A percentile compares a stretch with the other conserved stretches of the same genome.
Evolutionary conservation across 306 rosid species (phyloP).

Genomic region (Begonia peltatifolia): DNA sequence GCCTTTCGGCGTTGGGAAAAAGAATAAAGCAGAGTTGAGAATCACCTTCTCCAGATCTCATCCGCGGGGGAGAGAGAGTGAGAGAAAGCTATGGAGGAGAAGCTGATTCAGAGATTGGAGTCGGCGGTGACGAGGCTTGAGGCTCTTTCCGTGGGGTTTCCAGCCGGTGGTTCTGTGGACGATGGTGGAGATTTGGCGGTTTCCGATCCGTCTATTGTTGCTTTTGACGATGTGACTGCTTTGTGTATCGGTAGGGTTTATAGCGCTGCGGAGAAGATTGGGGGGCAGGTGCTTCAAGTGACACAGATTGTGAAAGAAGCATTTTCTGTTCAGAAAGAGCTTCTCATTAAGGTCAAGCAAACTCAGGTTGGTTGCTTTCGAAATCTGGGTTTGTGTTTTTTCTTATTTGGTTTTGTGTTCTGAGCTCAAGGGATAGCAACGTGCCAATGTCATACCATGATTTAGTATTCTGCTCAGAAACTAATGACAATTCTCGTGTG

Average conservation of each 20-base stretch:
- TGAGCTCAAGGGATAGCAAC: neutral
- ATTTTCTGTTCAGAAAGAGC: conserved; percentile 54
- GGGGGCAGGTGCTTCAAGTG: conserved; percentile 56
- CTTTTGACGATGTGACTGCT: conserved; percentile 46
- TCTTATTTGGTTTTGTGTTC: neutral
- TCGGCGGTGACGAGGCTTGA: conserved; percentile 76
- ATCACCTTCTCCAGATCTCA: conserved; percentile 22
- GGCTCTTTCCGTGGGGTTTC: conserved; percentile 33
- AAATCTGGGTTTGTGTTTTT: neutral
- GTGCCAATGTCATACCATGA: too few species aligned
- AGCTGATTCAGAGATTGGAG: conserved; percentile 62
- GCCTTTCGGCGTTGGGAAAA: conserved; percentile 19
- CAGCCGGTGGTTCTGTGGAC: conserved; percentile 9
- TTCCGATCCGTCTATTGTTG: conserved; percentile 51
- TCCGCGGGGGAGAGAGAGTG: conserved; percentile 3
- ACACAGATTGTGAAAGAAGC: conserved; percentile 48
- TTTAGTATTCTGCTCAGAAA: too few species aligned
- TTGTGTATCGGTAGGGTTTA: conserved; percentile 36
- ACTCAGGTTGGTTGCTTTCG: conserved; percentile 39
- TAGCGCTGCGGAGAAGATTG: conserved; percentile 62
- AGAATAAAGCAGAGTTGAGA: neutral
- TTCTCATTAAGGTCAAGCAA: conserved; percentile 45
- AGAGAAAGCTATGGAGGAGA: conserved; percentile 44
- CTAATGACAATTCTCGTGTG: too few species aligned
- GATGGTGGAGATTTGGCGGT: conserved; percentile 13